Evolutionary conservation across 2,329 filamentous ascomycete species (phyloP).

Genomic region (Sporothrix schenckii): DNA sequence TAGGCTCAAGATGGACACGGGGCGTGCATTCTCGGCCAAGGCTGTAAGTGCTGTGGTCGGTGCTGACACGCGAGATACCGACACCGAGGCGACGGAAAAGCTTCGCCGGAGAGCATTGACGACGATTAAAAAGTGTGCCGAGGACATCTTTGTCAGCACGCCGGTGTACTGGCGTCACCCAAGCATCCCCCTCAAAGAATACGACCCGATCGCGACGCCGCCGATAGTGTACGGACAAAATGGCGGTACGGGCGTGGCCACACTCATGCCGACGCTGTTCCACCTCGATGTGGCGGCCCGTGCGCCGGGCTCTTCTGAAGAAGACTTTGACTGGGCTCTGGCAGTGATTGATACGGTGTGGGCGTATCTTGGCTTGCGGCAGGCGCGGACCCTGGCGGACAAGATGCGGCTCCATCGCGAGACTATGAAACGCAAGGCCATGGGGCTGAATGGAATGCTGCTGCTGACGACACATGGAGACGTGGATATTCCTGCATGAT

Average conservation of each 20-base stretch:
- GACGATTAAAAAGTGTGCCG: conserved; percentile 47
- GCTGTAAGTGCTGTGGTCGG: background rate
- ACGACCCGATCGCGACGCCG: conserved; percentile 43
- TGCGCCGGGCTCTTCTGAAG: conserved; percentile 50
- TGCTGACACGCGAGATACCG: background rate
- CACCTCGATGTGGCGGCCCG: conserved; percentile 54
- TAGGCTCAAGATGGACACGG: background rate
- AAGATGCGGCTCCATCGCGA: conserved; percentile 38
- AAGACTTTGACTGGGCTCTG: conserved; percentile 52
- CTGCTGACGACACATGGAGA: background rate
- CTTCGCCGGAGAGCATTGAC: conserved; percentile 39
- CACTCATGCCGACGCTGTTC: conserved; percentile 53
- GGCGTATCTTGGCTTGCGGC: conserved; percentile 56
- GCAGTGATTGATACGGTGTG: conserved; percentile 53
- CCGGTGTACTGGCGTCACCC: conserved; percentile 59
- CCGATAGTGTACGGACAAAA: conserved; percentile 36
- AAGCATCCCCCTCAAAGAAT: conserved; percentile 41
- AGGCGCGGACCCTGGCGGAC: conserved; percentile 52
- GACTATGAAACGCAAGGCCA: conserved; percentile 28
- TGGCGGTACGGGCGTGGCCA: conserved; percentile 53
- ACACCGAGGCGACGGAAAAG: background rate
- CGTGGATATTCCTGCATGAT: background rate
- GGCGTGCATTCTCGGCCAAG: background rate
- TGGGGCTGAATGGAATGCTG: background rate
- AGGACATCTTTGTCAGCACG: conserved; percentile 51